Evolutionary conservation across 1,284 basidiomycete genomes (phyloP), one percentile per base, ranked within the genome.

Genomic region (Ustilago tritici): DNA sequence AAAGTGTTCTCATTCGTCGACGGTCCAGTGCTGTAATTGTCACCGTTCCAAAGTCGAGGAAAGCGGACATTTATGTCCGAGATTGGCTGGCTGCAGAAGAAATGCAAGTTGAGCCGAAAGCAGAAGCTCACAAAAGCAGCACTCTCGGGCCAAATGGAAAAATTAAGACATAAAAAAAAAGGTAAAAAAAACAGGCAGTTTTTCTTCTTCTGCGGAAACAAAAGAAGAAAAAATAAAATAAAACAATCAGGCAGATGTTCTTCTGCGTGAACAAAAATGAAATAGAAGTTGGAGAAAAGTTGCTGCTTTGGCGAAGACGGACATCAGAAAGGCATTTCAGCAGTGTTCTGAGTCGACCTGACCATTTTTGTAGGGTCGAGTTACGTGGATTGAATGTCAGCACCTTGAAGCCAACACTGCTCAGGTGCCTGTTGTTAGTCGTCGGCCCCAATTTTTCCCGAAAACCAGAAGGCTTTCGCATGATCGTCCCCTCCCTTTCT

Each of bases 241-340:
- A 15, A 34, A 4, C 50, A 6, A 50, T 61, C 46, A 38, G 59
- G 59, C 59, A 53, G 59, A 46, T 53, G 53, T 53, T 35, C 59
- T 53, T 47, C 59, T 61, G 59, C 59, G 53, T 53, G 19, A 40
- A 36, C 31, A 38, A 57, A 28, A 40, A 35, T 61, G 59, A 61
- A 61, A 61, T 50, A 49, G 49, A 50, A 32, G 49, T 50, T 50
- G 23, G 28, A 50, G 15, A 50, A 31, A 32, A 50, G 49, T 50
- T 6, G 31, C 31, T 35, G n/a, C 32, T 35, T 38, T 52, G 19
- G 35, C 34, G 34, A 12, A 23, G 15, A 19, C 19, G 14, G 17
- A n/a, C 38, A 17, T 17, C 11, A 40, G 15, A 31, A 12, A 32
- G 11, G 49, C 49, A 11, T n/a, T 50, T 3, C 5, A 50, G 49